phyloP scores from a whole-genome alignment of 371 early-diverging fungal genomes.

The Apophysomyces sp. region DNA sequence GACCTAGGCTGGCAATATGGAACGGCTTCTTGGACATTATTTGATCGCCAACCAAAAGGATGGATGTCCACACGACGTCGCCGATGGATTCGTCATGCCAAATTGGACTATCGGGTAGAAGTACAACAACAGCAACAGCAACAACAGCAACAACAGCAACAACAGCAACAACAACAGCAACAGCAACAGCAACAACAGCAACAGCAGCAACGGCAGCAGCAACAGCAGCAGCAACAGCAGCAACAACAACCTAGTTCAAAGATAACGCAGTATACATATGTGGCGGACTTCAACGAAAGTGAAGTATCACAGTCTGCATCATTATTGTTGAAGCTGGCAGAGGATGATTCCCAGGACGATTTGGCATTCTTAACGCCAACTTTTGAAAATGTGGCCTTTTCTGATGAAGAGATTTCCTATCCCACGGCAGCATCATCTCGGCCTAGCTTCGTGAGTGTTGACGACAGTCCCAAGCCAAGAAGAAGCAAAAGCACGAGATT shows the following conservation, averaged over 20 bases:
- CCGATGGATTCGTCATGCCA: slow-evolving; percentile 19
- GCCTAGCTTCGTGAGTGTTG: not conserved
- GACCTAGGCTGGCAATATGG: slow-evolving; percentile 23
- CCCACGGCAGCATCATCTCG: not conserved
- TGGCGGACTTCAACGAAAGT: too few relatives aligned
- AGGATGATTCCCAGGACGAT: not conserved
- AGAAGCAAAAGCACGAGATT: not conserved
- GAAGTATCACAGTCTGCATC: not conserved
- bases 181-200: not conserved
- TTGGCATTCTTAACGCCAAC: not conserved
- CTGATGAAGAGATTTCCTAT: not conserved
- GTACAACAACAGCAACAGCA: not conserved
- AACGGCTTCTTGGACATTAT: slow-evolving; percentile 13
- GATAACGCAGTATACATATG: too few relatives aligned
- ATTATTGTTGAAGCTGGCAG: not conserved
- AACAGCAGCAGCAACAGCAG: too few relatives aligned
- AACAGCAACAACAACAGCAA: not conserved
- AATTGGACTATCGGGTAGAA: not conserved
- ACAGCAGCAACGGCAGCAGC: too few relatives aligned
- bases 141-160: not conserved
- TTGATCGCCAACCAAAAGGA: slow-evolving; percentile 12
- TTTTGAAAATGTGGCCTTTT: not conserved
- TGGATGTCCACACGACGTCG: slow-evolving; percentile 19
- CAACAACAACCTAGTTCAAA: too few relatives aligned
- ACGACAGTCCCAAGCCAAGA: not conserved